A percentile compares a stretch with the other conserved stretches of the same genome.
Conservation (phyloP, 768 basidiomycete genomes). For the Tulasnella sp. region DNA sequence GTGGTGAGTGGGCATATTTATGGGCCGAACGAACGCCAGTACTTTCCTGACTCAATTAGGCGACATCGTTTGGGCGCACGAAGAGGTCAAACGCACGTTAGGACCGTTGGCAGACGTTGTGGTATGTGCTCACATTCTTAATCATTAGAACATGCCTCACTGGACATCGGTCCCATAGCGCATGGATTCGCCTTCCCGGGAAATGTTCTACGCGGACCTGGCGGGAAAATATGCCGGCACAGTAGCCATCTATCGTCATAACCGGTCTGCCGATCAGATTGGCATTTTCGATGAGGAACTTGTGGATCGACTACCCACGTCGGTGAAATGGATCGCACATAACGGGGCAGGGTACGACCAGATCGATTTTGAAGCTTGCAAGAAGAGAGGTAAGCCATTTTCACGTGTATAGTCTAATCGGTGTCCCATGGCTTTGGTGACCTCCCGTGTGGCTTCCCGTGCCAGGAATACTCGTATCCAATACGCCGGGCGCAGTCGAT, state of each 20-base stretch:
- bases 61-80: conserved; percentile 66
- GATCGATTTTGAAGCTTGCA: conserved; percentile 65
- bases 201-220: conserved; percentile 55
- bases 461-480: conserved; percentile 65
- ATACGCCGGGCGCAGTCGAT: conserved; percentile 82
- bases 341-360: conserved; percentile 91
- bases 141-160: neutral
- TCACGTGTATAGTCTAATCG: neutral
- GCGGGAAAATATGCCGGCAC: conserved; percentile 58
- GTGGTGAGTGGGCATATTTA: conserved; percentile 20
- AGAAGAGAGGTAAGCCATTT: conserved; percentile 42
- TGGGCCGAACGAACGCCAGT: neutral
- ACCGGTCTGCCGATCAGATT: conserved; percentile 48
- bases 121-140: conserved; percentile 35
- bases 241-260: conserved; percentile 70
- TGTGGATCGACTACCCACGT: conserved; percentile 49
- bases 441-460: neutral
- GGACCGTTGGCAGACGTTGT: conserved; percentile 59
- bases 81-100: conserved; percentile 55
- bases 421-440: neutral
- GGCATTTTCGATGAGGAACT: conserved; percentile 74
- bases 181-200: conserved; percentile 48
- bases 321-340: conserved; percentile 77
- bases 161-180: conserved; percentile 25
- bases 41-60: conserved; percentile 30